phyloP scores from a whole-genome alignment of 208 protist genomes.

The Porcisia deanei region DNA sequence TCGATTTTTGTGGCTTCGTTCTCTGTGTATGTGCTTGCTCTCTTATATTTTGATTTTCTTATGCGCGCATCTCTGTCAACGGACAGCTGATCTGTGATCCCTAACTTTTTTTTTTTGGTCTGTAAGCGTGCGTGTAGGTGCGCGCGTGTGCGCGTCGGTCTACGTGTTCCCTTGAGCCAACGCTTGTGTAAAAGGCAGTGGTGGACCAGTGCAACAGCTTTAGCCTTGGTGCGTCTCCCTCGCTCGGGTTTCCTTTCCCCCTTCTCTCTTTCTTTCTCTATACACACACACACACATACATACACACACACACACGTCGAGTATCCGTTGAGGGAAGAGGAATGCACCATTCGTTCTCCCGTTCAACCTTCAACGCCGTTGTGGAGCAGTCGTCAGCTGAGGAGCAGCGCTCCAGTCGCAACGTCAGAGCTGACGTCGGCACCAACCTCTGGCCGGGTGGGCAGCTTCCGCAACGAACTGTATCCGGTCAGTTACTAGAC shows the following conservation, averaged over 20 bases:
- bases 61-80: neutral
- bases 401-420: neutral
- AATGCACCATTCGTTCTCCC: neutral
- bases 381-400: conserved; percentile 1
- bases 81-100: conserved; percentile 11
- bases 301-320: neutral
- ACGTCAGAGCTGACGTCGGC: neutral
- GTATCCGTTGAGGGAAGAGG: neutral
- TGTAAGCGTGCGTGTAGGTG: neutral
- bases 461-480: neutral
- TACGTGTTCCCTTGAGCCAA: neutral
- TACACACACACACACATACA: neutral
- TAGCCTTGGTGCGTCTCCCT: neutral
- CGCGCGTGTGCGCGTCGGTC: neutral
- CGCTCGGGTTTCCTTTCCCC: neutral
- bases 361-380: conserved; percentile 6
- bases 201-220: neutral
- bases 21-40: too few species aligned
- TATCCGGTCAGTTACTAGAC: neutral
- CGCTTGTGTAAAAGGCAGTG: neutral
- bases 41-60: too few species aligned
- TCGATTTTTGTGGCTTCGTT: neutral
- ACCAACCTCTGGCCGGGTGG: neutral
- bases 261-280: neutral
- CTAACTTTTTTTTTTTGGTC: neutral